Base-by-base conservation (phyloP, 805 yeast species). In the Millerozyma acaciae region DNA sequence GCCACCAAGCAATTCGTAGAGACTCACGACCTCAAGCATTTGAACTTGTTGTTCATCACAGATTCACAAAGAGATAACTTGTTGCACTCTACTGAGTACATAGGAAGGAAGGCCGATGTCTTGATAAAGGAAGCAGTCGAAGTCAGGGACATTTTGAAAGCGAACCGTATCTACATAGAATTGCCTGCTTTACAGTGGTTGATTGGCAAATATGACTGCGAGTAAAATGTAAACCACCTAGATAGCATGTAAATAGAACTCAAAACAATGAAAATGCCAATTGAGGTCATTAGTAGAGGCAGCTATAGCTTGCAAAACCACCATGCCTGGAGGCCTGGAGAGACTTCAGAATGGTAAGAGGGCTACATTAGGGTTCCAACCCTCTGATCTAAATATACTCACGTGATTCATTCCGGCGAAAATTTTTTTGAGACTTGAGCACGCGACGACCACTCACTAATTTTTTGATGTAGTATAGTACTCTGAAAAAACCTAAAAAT, bases 91-190 rank as follows among this genome's bases (percentile, higher is more conserved):
- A 74, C 85, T 7, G 75, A 70, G 30, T 51, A 57, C 29, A 68
- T 65, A 47, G 73, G 75, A 40, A 57, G 61, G 19, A 76, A 73
- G 47, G 74, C 84, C 28, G 81, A 73, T 39, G 77, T 88, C 21
- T 60, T 84, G 40, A 75, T 78, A 42, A 80, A 82, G 54, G 94
- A 86, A 50, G 83, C 81, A 15, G 76, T 87, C 22, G 84, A 82
- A 53, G 90, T 89, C 13, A 78, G 89, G 60, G 95, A 88, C 54
- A 50, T 89, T 32, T 73, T 89, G 41, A 82, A 78, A 60, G 90
- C 96, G 9, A 75, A 82, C 48, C 73, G 86, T 44, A 65, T 88
- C 38, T 76, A 76, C 46, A 73, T 88, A 38, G 96, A 87, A 58
- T 63, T 75, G 45, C 65, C 65, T 16, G 89, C 96, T 2, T 72